Evolutionary conservation across 768 basidiomycete genomes (phyloP), one percentile per base, ranked within the genome.

Genomic region (Tulasnella sp.): DNA sequence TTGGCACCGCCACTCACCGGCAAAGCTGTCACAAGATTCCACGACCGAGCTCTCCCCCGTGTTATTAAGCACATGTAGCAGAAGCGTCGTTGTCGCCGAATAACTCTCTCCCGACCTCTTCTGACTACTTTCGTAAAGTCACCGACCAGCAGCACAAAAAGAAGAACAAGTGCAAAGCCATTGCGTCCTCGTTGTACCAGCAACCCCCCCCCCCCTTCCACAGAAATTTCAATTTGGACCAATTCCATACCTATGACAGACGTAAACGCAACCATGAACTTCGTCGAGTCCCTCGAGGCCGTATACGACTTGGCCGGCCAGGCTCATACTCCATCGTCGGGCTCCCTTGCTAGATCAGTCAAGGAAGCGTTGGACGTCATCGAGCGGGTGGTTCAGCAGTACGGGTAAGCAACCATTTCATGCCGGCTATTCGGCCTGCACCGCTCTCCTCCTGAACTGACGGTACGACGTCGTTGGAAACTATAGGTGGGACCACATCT

Each of bases 361-460:
- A 90, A 88, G 82, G 91, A 96, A 83, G 96, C 97, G 0, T 83
- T 96, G 79, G 85, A 88, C 20, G 93, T 97, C 73, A 93, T 98
- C 57, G 91, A 96, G 82, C 82, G 89, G 5, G 91, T 91, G 51
- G 83, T 99, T 70, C 90, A 93, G 80, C 86, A 87, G 78, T 90
- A 93, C 85, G 92, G 95, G 96, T 97, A 84, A 83, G 96, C 88
- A 55, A 0, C 11, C 67, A 81, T 42, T 81, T 78, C 70, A 35
- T 35, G 35, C 76, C 35, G 73, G 51, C 55, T 32, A 40, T 57
- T 57, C 26, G 61, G 61, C 51, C 29, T 55, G 37, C 11, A 35
- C 77, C 81, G 79, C 55, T 79, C 71, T 70, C 32, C 61, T 32
- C 5, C 44, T 79, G 48, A 75, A 74, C 75, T 77, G 78, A 83